These are phyloP conservation scores for Phaeodactylum tricornutum DNA, from an alignment of 108 stramenopile species.

Conservation along the genomic window DNA sequence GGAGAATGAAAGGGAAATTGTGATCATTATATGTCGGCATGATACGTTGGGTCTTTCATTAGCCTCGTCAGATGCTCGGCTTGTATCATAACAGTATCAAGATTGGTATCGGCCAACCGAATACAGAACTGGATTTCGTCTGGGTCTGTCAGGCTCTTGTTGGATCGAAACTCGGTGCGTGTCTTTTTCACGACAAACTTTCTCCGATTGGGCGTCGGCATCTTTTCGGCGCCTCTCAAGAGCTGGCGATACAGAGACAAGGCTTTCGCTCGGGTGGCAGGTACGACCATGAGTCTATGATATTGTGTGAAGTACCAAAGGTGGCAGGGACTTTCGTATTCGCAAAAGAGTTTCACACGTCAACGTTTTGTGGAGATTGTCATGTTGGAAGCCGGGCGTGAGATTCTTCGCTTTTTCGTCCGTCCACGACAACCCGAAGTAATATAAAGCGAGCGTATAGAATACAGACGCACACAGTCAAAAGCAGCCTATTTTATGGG, in stretches of 20 bases:
- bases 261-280: conserved; percentile 37
- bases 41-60: conserved; percentile 51
- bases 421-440: too few species aligned
- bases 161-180: conserved; percentile 49
- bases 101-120: conserved; percentile 73
- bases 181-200: conserved; percentile 70
- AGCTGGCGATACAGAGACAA: conserved; percentile 77
- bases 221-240: conserved; percentile 56
- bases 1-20: too few species aligned
- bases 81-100: conserved; percentile 78
- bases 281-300: too few species aligned
- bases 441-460: too few species aligned
- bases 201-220: conserved; percentile 83
- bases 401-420: too few species aligned
- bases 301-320: too few species aligned
- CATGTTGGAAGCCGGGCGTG: too few species aligned
- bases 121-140: conserved; percentile 66
- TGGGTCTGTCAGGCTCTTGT: conserved; percentile 38
- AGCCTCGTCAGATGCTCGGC: conserved; percentile 75
- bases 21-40: conserved; percentile 27
- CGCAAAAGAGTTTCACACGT: too few species aligned
- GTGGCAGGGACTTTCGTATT: too few species aligned
- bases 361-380: too few species aligned
- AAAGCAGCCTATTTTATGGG: too few species aligned
- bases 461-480: too few species aligned